Base-by-base conservation (phyloP, 305 asterid genomes). In the Ajuga reptans region DNA sequence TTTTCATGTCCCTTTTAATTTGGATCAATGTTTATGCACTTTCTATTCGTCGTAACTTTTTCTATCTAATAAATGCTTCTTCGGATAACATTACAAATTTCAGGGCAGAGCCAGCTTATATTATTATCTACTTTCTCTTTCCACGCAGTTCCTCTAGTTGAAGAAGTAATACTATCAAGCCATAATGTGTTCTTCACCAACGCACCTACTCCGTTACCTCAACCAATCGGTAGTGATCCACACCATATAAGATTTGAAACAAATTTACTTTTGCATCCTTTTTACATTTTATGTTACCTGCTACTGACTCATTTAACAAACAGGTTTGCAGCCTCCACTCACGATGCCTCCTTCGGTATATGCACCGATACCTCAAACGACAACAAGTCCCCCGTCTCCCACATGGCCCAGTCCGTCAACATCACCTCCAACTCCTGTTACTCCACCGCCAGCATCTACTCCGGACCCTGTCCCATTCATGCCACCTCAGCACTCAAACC, bases 201-300 rank as follows among this genome's bases (percentile, higher is more conserved):
- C 57, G 73, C 89, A 63, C 88, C 89, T 37, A 12, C 76, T 62
- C 79, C 86, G 47, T 68, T 69, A 51, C 73, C 79, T 73, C 86
- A 66, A 57, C 80, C 84, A 65, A 73, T 73, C 64, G 87, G 91
- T 87, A 77, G 36, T 63, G 49, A 66, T 46, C 56, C 18, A 14
- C 4, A 11, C 42, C 58, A 18, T 67, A n/a, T 9, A 39, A 7
- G 42, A 39, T 39, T 39, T 2, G n/a, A 45, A 43, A 47, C 46
- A 37, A 5, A 15, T 12, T 64, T 33, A 21, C 59, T 59, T 59
- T 57, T 39, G 8, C 39, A 49, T 31, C 24, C 45, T 39, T 3
- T 36, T 59, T 39, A 59, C 47, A 63, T 74, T 76, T 72, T 39
- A 39, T 67, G 42, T 71, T 56, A 52, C 24, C 27, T 6, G 52